Evolutionary conservation across 352 stramenopile genomes (phyloP).

Genomic region (Phytophthora podocarpi): DNA sequence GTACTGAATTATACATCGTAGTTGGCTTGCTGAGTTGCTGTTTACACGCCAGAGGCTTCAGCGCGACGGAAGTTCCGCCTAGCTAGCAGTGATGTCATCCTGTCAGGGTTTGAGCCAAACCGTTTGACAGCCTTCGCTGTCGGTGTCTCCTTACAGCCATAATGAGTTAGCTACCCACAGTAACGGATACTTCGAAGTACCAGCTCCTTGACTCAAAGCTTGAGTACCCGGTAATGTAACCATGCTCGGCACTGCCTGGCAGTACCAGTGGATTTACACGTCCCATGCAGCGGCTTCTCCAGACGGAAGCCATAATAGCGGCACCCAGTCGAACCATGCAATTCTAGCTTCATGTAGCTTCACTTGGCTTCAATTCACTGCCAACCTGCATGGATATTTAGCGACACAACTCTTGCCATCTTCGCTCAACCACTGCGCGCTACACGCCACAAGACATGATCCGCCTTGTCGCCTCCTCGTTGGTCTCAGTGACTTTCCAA

Average conservation of each 20-base stretch:
- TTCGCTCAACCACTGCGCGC: background rate
- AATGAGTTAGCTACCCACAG: background rate
- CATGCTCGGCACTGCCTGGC: no score
- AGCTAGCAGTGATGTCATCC: constrained; percentile 7
- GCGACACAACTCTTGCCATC: background rate
- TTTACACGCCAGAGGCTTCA: constrained; percentile 6
- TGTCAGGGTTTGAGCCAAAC: no score
- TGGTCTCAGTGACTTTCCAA: constrained; percentile 10
- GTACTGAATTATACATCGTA: no score
- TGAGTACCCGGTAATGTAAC: no score
- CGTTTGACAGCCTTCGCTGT: background rate
- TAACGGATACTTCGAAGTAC: constrained; percentile 28
- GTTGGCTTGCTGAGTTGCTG: no score
- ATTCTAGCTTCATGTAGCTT: no score
- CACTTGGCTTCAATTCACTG: no score
- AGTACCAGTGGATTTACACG: background rate
- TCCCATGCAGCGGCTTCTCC: constrained; percentile 10
- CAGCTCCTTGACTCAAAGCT: no score
- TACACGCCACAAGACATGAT: background rate
- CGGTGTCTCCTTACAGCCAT: background rate
- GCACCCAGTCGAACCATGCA: background rate
- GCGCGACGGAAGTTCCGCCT: background rate
- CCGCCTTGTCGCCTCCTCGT: constrained; percentile 10
- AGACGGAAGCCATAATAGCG: background rate
- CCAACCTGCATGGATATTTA: no score